Evolutionary conservation across 352 stramenopile genomes (phyloP).

Genomic region (Pythium brachiatum): DNA sequence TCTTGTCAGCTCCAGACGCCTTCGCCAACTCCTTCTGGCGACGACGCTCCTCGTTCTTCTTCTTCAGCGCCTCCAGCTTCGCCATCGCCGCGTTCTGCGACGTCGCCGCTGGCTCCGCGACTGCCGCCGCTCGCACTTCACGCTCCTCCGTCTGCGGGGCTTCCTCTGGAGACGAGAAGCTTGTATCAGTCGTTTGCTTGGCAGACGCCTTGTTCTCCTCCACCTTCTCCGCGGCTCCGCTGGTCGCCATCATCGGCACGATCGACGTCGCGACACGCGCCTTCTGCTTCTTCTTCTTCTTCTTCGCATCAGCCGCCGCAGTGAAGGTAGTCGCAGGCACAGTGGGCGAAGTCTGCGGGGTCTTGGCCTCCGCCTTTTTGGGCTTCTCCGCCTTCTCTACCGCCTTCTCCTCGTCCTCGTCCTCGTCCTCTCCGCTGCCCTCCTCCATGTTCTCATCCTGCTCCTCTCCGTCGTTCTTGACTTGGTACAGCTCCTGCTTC

Average conservation of each 20-base stretch:
- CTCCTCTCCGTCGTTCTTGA: constrained; percentile 22
- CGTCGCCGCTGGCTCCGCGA: constrained; percentile 5
- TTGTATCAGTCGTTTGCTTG: no score
- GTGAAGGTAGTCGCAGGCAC: background rate
- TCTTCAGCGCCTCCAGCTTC: constrained; percentile 59
- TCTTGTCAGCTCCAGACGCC: background rate
- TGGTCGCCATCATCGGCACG: constrained; percentile 25
- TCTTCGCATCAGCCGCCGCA: background rate
- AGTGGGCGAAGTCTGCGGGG: background rate
- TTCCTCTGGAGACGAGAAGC: background rate
- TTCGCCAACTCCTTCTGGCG: constrained; percentile 34
- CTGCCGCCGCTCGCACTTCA: background rate
- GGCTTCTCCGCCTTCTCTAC: constrained; percentile 13
- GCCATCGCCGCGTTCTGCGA: constrained; percentile 74
- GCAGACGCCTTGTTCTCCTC: constrained; percentile 13
- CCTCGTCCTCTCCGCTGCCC: constrained; percentile 16
- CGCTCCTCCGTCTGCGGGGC: background rate
- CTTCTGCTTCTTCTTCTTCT: constrained; percentile 26
- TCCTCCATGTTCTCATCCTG: constrained; percentile 24
- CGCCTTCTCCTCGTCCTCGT: constrained; percentile 21
- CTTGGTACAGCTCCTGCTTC: constrained; percentile 56
- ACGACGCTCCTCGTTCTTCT: constrained; percentile 81
- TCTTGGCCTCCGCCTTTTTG: constrained; percentile 12
- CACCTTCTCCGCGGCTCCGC: constrained; percentile 8
- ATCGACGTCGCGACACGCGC: constrained; percentile 31